Evolutionary conservation across 306 rosid species (phyloP).

Genomic region (Vicia faba): DNA sequence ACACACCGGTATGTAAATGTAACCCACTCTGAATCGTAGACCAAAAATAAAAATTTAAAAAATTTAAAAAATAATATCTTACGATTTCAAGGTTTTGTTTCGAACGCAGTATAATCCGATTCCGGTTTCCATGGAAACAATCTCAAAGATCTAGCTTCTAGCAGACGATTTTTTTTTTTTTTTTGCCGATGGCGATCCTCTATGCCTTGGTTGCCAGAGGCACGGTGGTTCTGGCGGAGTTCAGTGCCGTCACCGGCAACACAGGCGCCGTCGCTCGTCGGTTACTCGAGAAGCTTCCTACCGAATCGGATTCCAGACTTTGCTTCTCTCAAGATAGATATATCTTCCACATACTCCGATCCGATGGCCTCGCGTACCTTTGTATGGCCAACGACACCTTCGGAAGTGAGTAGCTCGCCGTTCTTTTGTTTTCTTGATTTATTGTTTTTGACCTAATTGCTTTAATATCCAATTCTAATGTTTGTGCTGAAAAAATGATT

Average conservation of each 20-base stretch:
- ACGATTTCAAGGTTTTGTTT: conserved; percentile 16
- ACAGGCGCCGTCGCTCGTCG: conserved; percentile 95
- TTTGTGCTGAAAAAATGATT: too few species aligned
- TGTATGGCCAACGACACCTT: conserved; percentile 97
- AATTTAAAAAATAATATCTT: too few species aligned
- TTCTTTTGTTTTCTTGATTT: neutral
- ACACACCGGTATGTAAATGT: too few species aligned
- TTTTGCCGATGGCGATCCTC: conserved; percentile 78
- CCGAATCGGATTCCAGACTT: conserved; percentile 79
- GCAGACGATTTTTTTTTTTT: neutral
- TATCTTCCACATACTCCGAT: conserved; percentile 88
- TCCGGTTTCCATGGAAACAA: conserved; percentile 28
- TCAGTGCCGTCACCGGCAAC: conserved; percentile 93
- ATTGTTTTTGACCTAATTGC: neutral
- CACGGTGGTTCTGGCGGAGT: conserved; percentile 88
- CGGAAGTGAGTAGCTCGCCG: conserved; percentile 69
- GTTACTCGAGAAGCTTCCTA: conserved; percentile 89
- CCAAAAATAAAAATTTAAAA: too few species aligned
- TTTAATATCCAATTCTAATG: too few species aligned
- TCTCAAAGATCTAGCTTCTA: conserved; percentile 46
- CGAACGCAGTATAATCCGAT: conserved; percentile 20
- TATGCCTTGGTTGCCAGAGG: conserved; percentile 95
- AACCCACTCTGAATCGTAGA: too few species aligned
- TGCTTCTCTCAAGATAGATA: conserved; percentile 97
- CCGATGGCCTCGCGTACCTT: conserved; percentile 77